Conservation (phyloP, 805 yeast genomes). For the Candida succiphila region DNA sequence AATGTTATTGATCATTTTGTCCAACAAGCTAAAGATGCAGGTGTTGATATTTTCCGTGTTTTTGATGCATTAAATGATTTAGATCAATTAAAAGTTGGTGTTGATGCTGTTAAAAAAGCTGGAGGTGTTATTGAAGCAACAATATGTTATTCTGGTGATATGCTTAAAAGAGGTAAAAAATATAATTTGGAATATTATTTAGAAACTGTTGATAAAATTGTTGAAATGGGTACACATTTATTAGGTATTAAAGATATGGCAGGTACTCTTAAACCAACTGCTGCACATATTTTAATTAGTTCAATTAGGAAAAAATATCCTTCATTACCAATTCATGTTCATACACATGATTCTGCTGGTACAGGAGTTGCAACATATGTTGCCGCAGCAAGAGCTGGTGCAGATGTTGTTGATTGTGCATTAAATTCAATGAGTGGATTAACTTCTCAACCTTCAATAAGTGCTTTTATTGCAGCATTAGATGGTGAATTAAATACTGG, state of each 20-base stretch:
- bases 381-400: constrained; percentile 92
- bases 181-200: constrained; percentile 89
- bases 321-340: constrained; percentile 93
- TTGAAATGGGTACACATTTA: constrained; percentile 90
- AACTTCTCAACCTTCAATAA: constrained; percentile 96
- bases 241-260: constrained; percentile 99
- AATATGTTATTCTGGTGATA: constrained; percentile 97
- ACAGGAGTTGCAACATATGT: constrained; percentile 97
- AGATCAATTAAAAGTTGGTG: constrained; percentile 95
- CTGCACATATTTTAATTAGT: constrained; percentile 76
- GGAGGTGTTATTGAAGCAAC: constrained; percentile 99
- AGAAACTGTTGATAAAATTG: constrained; percentile 71
- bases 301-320: constrained; percentile 82
- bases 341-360: constrained; percentile 99
- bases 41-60: constrained; percentile 96
- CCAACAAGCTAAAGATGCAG: constrained; percentile 85
- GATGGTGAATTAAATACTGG: constrained; percentile 81
- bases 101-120: constrained; percentile 94
- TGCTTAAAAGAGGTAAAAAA: constrained; percentile 92
- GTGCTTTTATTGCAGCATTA: constrained; percentile 84
- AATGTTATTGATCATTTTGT: constrained; percentile 98
- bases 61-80: constrained; percentile 96
- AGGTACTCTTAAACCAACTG: constrained; percentile 94
- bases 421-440: constrained; percentile 96
- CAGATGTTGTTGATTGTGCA: constrained; percentile 97